Evolutionary conservation across 805 yeast species (phyloP), one percentile per base, ranked within the genome.

Genomic region (Cyberlindnera mississippiensis): DNA sequence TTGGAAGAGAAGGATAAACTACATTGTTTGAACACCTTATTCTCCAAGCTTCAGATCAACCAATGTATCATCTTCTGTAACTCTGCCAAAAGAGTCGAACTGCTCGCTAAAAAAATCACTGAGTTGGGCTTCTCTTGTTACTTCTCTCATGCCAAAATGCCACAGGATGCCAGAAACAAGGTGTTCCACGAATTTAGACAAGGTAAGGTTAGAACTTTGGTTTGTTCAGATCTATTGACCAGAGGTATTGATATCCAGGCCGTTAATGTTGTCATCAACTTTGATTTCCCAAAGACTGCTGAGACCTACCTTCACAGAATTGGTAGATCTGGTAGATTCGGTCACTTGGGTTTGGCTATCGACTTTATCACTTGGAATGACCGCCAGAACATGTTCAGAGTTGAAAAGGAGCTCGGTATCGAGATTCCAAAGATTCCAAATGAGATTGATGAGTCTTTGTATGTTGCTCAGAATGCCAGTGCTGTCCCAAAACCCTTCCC

Each of bases 191-290:
- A 93, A 66, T 93, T 93, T 66, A 85, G 99, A 74, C 96, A 88
- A 63, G 99, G 99, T 37, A 89, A 87, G 64, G 96, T 93, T 60
- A 84, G 99, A 71, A 93, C 93, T 61, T 75, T 93, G 59, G 99
- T 93, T 31, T 93, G 99, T 69, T 86, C 98, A 1, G 99, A 93
- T 69, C 73, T 93, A 49, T 76, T 93, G 50, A 91, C 98, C 24
- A 85, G 98, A 75, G 98, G 99, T 77, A 93, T 93, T 58, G 99
- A 93, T 74, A 91, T 93, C 57, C 98, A 93, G 68, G 98, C 98
- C 6, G 99, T 93, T 51, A 93, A 93, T 61, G 98, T 93, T 35
- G 99, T 93, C 37, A 86, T 93, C 58, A 93, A 93, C 70, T 93
- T 93, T 63, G 99, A 93, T 66, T 93, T 93, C 83, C 99, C 99